These are phyloP conservation scores for Wickerhamomyces subpelliculosus DNA, from an alignment of 805 yeast species.

Conservation along the genomic window DNA sequence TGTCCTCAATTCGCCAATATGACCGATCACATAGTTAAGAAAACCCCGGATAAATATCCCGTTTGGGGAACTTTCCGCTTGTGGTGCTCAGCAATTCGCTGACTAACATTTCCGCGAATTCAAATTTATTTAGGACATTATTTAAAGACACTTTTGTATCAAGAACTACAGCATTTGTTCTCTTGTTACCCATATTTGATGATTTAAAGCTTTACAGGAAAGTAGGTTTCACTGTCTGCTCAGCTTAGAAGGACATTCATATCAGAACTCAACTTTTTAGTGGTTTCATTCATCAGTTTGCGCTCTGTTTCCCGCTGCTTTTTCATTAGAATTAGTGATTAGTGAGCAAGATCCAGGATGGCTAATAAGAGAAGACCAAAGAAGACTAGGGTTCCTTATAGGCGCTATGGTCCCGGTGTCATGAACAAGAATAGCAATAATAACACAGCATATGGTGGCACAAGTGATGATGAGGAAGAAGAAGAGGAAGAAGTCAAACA, in stretches of 20 bases:
- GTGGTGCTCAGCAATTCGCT: background rate
- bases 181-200: too few species aligned
- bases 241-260: too few species aligned
- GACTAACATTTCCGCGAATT: background rate
- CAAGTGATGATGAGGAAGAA: conserved; percentile 21
- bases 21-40: background rate
- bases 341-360: conserved; percentile 32
- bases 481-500: conserved; percentile 23
- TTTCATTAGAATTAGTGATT: too few species aligned
- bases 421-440: conserved; percentile 33
- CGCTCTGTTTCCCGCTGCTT: too few species aligned
- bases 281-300: too few species aligned
- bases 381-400: conserved; percentile 73
- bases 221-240: too few species aligned
- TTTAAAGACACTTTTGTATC: too few species aligned
- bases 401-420: conserved; percentile 54
- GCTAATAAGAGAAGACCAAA: conserved; percentile 86
- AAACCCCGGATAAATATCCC: background rate
- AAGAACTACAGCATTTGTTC: too few species aligned
- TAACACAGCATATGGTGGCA: conserved; percentile 20
- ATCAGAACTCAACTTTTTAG: too few species aligned
- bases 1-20: too few species aligned
- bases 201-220: background rate
- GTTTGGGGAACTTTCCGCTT: background rate
- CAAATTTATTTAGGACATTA: too few species aligned